phyloP scores from a whole-genome alignment of 2,329 filamentous ascomycete genomes.

The Hortaea sp. region DNA sequence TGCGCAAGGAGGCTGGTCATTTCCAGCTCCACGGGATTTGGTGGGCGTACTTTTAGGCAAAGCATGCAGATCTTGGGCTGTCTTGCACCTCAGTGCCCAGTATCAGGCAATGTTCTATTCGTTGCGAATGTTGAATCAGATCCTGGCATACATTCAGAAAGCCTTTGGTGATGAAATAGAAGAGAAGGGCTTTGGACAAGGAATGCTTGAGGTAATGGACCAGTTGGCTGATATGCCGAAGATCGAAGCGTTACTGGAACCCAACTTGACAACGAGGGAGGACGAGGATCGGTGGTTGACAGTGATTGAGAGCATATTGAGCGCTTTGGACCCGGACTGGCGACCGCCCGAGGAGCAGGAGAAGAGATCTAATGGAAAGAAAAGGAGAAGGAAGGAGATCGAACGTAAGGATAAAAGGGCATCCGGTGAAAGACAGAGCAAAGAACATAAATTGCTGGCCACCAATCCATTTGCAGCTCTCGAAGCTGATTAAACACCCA shows the following conservation, averaged over 20 bases:
- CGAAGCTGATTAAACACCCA: not conserved
- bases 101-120: conserved; percentile 35
- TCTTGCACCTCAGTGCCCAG: conserved; percentile 30
- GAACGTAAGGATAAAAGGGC: conserved; percentile 23
- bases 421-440: conserved; percentile 48
- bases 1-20: conserved; percentile 2
- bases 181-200: not conserved
- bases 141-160: conserved; percentile 12
- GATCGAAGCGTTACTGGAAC: conserved; percentile 12
- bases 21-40: conserved; percentile 14
- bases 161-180: not conserved
- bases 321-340: not conserved
- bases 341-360: not conserved
- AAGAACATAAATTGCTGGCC: conserved; percentile 27
- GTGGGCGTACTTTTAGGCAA: conserved; percentile 19
- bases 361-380: not conserved
- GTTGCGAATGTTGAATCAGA: conserved; percentile 31
- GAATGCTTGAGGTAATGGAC: not conserved
- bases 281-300: not conserved
- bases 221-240: conserved; percentile 10
- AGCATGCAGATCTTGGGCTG: conserved; percentile 26
- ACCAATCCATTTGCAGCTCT: conserved; percentile 25
- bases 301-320: not conserved
- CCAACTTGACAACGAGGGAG: not conserved
- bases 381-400: not conserved